Conservation (phyloP, 345 rosid genomes). For the Alliaria petiolata region DNA sequence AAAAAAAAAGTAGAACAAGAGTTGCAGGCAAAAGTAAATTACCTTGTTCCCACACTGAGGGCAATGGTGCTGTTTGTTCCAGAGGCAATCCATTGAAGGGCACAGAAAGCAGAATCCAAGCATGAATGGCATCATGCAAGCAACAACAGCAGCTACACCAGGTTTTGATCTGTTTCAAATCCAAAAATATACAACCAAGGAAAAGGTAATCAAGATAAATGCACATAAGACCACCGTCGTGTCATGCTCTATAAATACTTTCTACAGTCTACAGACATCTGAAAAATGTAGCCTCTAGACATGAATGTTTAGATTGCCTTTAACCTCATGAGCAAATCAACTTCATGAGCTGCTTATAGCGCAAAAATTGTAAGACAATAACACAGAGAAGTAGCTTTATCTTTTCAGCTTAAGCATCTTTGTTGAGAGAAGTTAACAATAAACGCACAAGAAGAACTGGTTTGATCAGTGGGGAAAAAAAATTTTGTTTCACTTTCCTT, state of each 20-base stretch:
- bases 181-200: background rate
- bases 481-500: background rate
- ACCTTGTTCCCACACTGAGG: conserved; percentile 77
- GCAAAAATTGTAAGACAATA: background rate
- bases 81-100: conserved; percentile 96
- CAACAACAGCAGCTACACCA: conserved; percentile 83
- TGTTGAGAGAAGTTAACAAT: background rate
- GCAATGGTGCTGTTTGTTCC: conserved; percentile 95
- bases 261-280: background rate
- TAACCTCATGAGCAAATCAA: background rate
- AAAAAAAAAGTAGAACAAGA: background rate
- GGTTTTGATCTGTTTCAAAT: conserved; percentile 68
- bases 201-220: background rate
- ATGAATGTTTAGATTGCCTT: background rate
- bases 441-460: background rate
- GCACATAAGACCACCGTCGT: background rate
- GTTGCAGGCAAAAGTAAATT: background rate
- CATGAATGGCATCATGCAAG: conserved; percentile 93
- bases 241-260: background rate
- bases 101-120: conserved; percentile 90
- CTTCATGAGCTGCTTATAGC: background rate
- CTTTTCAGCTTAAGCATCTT: background rate
- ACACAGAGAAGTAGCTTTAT: background rate
- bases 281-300: background rate
- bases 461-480: background rate